Evolutionary conservation across 129 eudicot species (phyloP).

Genomic region (Tanacetum coccineum): DNA sequence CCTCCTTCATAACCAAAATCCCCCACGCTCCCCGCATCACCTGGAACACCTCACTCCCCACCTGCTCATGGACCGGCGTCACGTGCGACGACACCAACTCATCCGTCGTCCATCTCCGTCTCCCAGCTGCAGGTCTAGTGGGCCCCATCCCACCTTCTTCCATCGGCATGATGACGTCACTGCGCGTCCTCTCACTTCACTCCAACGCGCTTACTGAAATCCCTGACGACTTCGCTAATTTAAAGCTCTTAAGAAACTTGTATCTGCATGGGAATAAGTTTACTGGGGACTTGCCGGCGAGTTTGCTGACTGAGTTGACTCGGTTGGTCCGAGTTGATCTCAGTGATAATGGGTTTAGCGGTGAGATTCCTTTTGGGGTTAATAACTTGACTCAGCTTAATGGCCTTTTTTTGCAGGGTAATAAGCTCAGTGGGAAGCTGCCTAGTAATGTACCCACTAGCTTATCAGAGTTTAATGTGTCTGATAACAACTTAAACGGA

Average conservation of each 20-base stretch:
- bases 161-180: slow-evolving; percentile 48
- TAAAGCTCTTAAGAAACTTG: slow-evolving; percentile 40
- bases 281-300: slow-evolving; percentile 66
- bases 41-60: slow-evolving; percentile 60
- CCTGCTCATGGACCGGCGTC: slow-evolving; percentile 81
- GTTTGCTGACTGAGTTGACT: slow-evolving; percentile 32
- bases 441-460: slow-evolving; percentile 46
- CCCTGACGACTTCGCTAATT: slow-evolving; percentile 49
- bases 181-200: slow-evolving; percentile 67
- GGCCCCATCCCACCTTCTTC: slow-evolving; percentile 65
- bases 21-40: slow-evolving; percentile 53
- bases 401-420: slow-evolving; percentile 53
- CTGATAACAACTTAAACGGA: slow-evolving; percentile 62
- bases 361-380: slow-evolving; percentile 59
- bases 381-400: slow-evolving; percentile 57
- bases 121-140: slow-evolving; percentile 71
- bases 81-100: slow-evolving; percentile 50
- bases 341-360: slow-evolving; percentile 54
- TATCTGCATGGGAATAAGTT: slow-evolving; percentile 56
- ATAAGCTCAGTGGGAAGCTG: slow-evolving; percentile 47
- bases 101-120: slow-evolving; percentile 50
- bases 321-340: slow-evolving; percentile 62
- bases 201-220: slow-evolving; percentile 62
- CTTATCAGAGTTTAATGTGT: slow-evolving; percentile 45
- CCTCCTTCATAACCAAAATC: too few relatives aligned